Base-by-base conservation (phyloP, 2,329 filamentous ascomycete species). In the Hypoxylon sp. region DNA sequence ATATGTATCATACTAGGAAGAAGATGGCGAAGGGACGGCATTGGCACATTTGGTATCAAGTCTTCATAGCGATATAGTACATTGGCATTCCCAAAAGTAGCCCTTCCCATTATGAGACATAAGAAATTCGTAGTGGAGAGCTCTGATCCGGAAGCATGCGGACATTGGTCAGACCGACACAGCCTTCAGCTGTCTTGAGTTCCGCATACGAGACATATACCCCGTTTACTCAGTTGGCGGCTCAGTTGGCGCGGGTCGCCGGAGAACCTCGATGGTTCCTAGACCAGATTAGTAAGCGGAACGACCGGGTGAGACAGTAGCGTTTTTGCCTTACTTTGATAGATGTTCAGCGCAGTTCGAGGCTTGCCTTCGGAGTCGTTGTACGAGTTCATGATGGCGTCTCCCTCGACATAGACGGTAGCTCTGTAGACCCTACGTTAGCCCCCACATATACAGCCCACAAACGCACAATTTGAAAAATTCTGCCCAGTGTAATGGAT, bases 381-480 rank as follows among this genome's bases (percentile, higher is more conserved):
- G 77, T 88, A 95, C 46, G 79, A 82, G 72, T 81, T 84, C 81
- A 95, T 88, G 70, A 81, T 82, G 67, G 90, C 91, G 67, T 97
- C 93, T 46, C 91, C 94, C 79, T 98, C 95, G 52, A 98, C 83
- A 75, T 88, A 93, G 68, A 99, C 85, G 53, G 93, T 83, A 12
- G 93, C 86, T 65, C 94, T 97, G 73, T 66, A 39, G 11, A 51
- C 48, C 5, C 47, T 12, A 60, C 6, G 54, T 71, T 55, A 73
- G 71, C 62, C 23, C 27, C 12, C 27, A 3, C 21, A 3, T 19
- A 12, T 30, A 27, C 34, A 16, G n/a, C 2, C 3, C 21, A 19
- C n/a, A 47, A 27, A 27, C 11, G 14, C 34, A 19, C 43, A 30
- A 30, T 25, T 32, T 5, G 43, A n/a, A 12, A 39, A 34, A 12